Base-by-base conservation (phyloP, 805 yeast species). In the Candida easanensis region DNA sequence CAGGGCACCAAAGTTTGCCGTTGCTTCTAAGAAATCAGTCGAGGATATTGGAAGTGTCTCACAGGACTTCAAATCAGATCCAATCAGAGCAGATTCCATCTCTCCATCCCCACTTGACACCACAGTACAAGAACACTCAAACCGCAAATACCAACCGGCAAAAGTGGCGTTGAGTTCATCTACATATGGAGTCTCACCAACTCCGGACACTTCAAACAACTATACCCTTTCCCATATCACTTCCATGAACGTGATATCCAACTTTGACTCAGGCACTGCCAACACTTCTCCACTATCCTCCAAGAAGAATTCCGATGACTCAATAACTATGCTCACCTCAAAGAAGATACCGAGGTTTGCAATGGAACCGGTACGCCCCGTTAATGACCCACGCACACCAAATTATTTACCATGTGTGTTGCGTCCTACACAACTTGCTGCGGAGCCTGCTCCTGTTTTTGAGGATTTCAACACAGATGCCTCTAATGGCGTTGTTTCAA, bases 331-430 rank as follows among this genome's bases (percentile, higher is more conserved):
- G 15, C 44, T 48, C 14, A 41, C 51, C 1, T 3, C 16, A 13
- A 51, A 45, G 25, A 54, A 50, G 28, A 33, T 34, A 1, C 54
- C 56, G 3, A 42, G 51, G 9, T 50, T 54, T 38, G 49, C 47
- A 14, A 36, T 49, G 43, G 46, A 46, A 1, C 63, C 63, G 10
- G 39, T 82, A 17, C 80, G 80, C 54, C 88, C 84, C 54, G 77
- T 85, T 45, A 77, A 82, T 42, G 81, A 80, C 32, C 84, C 82
- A 50, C 72, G 84, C 56, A 80, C 82, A 44, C 93, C 93, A 10
- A 69, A 85, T 66, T 87, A 84, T 55, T 69, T 82, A 0, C 95
- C 95, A 0, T 90, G 93, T 1, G 95, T 86, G 20, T 66, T 86
- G 38, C 71, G 82, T 57, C 62, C 68, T 4, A 59, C 66, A 4